Base-by-base conservation (phyloP, 176 grass and related monocot species). In the Hsuehochloa calcarea region DNA sequence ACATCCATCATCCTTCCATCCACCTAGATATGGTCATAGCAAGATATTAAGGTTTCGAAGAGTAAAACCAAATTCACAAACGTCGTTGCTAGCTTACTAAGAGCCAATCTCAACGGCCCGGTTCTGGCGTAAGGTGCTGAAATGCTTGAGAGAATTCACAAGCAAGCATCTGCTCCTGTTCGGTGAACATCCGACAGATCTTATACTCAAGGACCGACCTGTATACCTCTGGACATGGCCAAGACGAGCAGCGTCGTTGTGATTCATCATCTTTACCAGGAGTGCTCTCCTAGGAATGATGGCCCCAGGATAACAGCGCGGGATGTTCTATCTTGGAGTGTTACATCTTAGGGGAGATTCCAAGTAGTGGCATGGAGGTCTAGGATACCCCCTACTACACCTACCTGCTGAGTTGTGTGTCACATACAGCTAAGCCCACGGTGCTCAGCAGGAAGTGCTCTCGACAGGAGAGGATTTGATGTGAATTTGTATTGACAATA, bases 301-400 rank as follows among this genome's bases (percentile, higher is more conserved):
- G 9, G 82, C 19, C 79, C 86, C 25, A 70, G 26, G 71, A 17
- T 77, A 40, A 76, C 70, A 0, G 1, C 20, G 14, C 71, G 50
- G 3, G 86, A 88, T 69, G 16, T 88, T 20, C 0, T 77, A 4
- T 10, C 19, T 5, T 26, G 86, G 16, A 3, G 10, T 10, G 29
- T 37, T 19, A 50, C 40, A 1, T 41, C 34, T 49, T 14, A 69
- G 14, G 72, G 61, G 14, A 50, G 58, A 74, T 87, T 87, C 39
- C 13, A 46, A 10, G 52, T 14, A 8, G 8, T 88, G 9, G 39
- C 3, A 50, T 82, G 71, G 63, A 82, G 63, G 5, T 82, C 79
- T 27, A 66, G 71, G 19, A 60, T 88, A 76, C 86, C 86, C 79
- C 86, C 0, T 82, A n/a, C 71, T 58, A 88, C 86, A 77, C 70